phyloP scores from a whole-genome alignment of 192 early-diverging fungal genomes.

The Coemansia sp. region DNA sequence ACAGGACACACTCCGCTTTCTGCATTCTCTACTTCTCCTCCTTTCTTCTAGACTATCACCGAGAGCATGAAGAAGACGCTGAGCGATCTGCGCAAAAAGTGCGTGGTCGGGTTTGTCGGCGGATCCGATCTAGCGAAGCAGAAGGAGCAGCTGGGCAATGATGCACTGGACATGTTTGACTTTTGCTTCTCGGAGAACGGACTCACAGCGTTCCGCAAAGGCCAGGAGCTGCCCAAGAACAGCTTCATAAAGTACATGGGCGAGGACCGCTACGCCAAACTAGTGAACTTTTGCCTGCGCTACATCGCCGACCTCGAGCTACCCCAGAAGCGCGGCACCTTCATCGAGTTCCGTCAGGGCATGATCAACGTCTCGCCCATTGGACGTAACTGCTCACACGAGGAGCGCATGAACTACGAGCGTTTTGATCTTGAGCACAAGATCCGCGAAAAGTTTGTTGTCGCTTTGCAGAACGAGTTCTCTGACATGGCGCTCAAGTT shows the following conservation, averaged over 20 bases:
- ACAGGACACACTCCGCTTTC: background rate
- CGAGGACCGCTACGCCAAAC: conserved; percentile 87
- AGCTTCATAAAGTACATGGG: conserved; percentile 91
- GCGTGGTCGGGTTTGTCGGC: conserved; percentile 95
- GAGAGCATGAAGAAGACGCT: conserved; percentile 77
- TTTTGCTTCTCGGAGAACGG: conserved; percentile 98
- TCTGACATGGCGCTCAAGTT: conserved; percentile 83
- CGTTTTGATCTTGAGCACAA: conserved; percentile 82
- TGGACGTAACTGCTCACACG: conserved; percentile 88
- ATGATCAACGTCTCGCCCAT: conserved; percentile 99
- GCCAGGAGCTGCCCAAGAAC: conserved; percentile 62
- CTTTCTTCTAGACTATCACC: conserved; percentile 64
- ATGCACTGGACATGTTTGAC: conserved; percentile 80
- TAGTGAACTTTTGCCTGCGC: conserved; percentile 88
- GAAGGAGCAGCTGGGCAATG: conserved; percentile 86
- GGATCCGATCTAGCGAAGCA: conserved; percentile 94
- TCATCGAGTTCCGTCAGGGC: conserved; percentile 97
- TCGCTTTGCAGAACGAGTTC: conserved; percentile 78
- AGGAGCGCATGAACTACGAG: conserved; percentile 92
- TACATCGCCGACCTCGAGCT: conserved; percentile 95
- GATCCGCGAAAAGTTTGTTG: conserved; percentile 85
- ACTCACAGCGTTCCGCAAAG: conserved; percentile 85
- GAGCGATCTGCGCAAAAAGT: conserved; percentile 78
- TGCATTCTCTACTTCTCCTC: background rate
- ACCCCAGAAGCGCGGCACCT: conserved; percentile 95